Evolutionary conservation across 305 asterid genomes (phyloP).

Genomic region (Plantago coronopus): DNA sequence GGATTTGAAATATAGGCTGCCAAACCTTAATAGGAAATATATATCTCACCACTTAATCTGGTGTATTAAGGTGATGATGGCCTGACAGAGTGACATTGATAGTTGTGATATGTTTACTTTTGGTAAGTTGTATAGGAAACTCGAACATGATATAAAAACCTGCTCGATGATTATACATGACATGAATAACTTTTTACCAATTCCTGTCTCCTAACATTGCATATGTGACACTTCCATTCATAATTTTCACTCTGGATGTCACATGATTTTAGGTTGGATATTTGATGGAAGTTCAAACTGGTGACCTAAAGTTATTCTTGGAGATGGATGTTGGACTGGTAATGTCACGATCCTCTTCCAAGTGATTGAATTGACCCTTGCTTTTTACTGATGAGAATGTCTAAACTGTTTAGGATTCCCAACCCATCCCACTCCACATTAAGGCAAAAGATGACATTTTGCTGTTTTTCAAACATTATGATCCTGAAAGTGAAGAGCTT

Average conservation of each 20-base stretch:
- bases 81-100: not conserved
- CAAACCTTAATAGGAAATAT: too few relatives aligned
- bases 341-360: slow-evolving; percentile 20
- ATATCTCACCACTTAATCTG: too few relatives aligned
- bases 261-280: slow-evolving; percentile 38
- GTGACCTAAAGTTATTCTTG: slow-evolving; percentile 41
- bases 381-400: slow-evolving; percentile 16
- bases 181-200: too few relatives aligned
- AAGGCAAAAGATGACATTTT: slow-evolving; percentile 42
- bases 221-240: too few relatives aligned
- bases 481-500: slow-evolving; percentile 46
- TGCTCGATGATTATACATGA: not conserved
- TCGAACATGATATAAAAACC: slow-evolving; percentile 7
- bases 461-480: slow-evolving; percentile 47
- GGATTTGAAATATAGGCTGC: too few relatives aligned
- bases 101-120: not conserved
- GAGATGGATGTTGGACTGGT: slow-evolving; percentile 48
- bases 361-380: slow-evolving; percentile 10
- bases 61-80: too few relatives aligned
- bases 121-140: not conserved
- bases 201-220: too few relatives aligned
- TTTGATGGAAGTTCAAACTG: slow-evolving; percentile 40
- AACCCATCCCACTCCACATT: slow-evolving; percentile 33
- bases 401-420: slow-evolving; percentile 31
- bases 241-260: slow-evolving; percentile 15